Percentiles rank a stretch among this genome's conserved stretches.
phyloP scores from a whole-genome alignment of 768 basidiomycete species.

The Fistulinella prunicolor region DNA sequence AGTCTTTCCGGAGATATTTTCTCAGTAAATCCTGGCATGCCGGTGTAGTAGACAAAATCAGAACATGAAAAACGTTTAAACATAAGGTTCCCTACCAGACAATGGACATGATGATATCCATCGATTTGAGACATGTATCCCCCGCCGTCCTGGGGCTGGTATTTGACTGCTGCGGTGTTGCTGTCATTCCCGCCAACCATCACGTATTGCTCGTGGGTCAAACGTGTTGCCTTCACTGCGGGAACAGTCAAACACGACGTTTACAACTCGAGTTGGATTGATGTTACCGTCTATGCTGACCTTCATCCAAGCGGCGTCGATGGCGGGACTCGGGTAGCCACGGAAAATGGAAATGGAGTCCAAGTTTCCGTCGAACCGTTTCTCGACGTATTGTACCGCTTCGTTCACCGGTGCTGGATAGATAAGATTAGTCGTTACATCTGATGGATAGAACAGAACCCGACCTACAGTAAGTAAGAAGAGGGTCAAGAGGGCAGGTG shows the following conservation, averaged over 20 bases:
- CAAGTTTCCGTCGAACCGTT: conserved; percentile 2
- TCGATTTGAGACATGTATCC: conserved; percentile 12
- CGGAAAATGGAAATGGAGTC: neutral
- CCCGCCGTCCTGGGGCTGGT: conserved; percentile 10
- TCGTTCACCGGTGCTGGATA: conserved; percentile 1
- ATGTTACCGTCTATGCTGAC: neutral
- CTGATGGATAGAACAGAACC: neutral
- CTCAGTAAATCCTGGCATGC: neutral
- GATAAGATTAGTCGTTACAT: neutral
- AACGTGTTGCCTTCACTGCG: conserved; percentile 6
- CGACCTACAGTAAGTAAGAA: neutral
- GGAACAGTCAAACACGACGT: neutral
- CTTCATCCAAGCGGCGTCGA: conserved; percentile 5
- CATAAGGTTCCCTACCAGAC: neutral
- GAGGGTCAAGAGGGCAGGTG: neutral
- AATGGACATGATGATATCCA: conserved; percentile 10
- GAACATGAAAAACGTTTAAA: neutral
- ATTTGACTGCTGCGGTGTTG: conserved; percentile 1
- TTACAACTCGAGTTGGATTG: no score
- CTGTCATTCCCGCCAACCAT: conserved; percentile 3
- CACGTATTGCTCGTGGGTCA: conserved; percentile 6
- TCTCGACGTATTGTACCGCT: conserved; percentile 1
- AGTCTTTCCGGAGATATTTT: neutral
- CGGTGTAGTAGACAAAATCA: neutral
- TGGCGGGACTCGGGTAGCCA: conserved; percentile 1